Percentiles rank a stretch among this genome's conserved stretches.
These are phyloP conservation scores for Cercospora brassicicola DNA, from an alignment of 2,329 filamentous ascomycete species.

Conservation along the genomic window DNA sequence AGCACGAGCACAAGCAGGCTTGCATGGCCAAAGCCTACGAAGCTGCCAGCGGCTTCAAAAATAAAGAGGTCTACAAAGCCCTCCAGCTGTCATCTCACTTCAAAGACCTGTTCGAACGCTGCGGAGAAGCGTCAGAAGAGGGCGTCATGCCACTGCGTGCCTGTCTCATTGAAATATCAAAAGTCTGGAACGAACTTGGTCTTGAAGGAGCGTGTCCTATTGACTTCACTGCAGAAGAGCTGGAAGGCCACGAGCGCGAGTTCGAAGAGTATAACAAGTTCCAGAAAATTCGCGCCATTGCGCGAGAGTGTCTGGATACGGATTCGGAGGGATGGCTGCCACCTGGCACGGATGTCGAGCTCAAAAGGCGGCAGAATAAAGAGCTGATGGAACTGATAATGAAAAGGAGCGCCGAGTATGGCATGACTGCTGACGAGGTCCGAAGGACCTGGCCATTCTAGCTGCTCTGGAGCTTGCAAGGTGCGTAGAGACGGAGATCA, in stretches of 20 bases:
- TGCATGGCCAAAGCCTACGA: conserved; percentile 18
- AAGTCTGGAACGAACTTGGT: conserved; percentile 12
- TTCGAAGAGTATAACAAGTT: conserved; percentile 8
- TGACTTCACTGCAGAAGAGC: conserved; percentile 2
- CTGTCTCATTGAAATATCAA: conserved; percentile 10
- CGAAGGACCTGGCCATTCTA: background rate
- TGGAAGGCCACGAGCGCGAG: conserved; percentile 8
- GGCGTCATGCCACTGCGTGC: conserved; percentile 10
- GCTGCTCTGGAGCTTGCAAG: no score
- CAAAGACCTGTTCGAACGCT: conserved; percentile 15
- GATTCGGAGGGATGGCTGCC: conserved; percentile 17
- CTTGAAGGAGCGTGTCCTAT: conserved; percentile 3
- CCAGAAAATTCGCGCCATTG: conserved; percentile 1
- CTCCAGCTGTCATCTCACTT: conserved; percentile 2
- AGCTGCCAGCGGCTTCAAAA: conserved; percentile 12
- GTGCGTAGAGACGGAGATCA: no score
- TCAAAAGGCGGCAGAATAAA: background rate
- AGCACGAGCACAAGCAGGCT: conserved; percentile 9
- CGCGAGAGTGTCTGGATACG: conserved; percentile 8
- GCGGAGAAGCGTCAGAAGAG: conserved; percentile 15
- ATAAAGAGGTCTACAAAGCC: conserved; percentile 12
- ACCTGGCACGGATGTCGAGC: background rate
- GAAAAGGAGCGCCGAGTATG: background rate
- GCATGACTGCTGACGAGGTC: background rate
- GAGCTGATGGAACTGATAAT: background rate